Conservation (phyloP, 2,329 filamentous ascomycete species). For the Leptoxyphium fumago region DNA sequence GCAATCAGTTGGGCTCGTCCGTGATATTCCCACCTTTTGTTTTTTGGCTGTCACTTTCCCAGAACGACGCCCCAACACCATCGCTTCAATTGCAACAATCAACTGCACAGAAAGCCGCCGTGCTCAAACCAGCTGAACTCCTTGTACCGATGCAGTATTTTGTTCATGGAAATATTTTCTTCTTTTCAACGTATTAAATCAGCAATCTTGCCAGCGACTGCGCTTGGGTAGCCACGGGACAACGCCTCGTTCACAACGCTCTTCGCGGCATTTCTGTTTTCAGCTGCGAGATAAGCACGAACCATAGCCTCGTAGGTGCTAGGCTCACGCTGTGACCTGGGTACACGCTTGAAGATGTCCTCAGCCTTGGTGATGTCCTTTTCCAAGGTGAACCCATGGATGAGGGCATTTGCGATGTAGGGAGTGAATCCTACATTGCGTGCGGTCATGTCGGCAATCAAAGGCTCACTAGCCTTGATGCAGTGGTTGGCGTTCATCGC, state of each 20-base stretch:
- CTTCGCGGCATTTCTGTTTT: slow-evolving; percentile 64
- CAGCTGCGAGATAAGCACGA: slow-evolving; percentile 71
- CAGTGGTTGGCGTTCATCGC: slow-evolving; percentile 90
- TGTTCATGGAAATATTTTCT: no score
- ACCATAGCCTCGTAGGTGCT: slow-evolving; percentile 99
- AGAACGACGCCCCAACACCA: no score
- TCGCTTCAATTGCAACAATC: no score
- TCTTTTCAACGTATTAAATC: slow-evolving; percentile 49
- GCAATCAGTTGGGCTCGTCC: no score
- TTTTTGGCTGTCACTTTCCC: no score
- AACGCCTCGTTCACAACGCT: slow-evolving; percentile 79
- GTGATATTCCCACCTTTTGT: no score
- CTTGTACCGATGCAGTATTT: no score
- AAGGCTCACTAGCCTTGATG: slow-evolving; percentile 57
- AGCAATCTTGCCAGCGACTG: slow-evolving; percentile 84
- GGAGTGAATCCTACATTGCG: slow-evolving; percentile 74
- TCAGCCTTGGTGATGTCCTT: slow-evolving; percentile 67
- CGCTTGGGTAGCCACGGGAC: slow-evolving; percentile 73
- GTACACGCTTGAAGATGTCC: slow-evolving; percentile 65
- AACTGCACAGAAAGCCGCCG: no score
- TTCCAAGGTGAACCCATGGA: slow-evolving; percentile 86
- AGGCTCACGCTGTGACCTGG: slow-evolving; percentile 68
- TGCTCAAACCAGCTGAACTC: no score
- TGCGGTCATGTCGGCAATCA: slow-evolving; percentile 61
- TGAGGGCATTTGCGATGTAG: slow-evolving; percentile 96